Percentiles rank a stretch among this genome's conserved stretches.
phyloP scores from a whole-genome alignment of 2,329 filamentous ascomycete species.

The Pseudogymnoascus sp. region DNA sequence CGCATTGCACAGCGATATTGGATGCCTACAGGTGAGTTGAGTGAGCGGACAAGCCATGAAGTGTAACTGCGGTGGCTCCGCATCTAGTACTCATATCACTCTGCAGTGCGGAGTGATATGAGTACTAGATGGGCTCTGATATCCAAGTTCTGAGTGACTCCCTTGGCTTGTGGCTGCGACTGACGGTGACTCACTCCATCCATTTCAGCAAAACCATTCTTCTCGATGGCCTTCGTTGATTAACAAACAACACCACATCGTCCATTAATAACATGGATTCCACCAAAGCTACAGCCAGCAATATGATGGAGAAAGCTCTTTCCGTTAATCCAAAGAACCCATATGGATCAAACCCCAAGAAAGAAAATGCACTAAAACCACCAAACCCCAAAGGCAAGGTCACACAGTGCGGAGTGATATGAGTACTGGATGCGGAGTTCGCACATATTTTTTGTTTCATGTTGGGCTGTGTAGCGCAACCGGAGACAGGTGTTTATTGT shows the following conservation, averaged over 20 bases:
- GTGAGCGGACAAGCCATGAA: neutral
- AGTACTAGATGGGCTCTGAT: neutral
- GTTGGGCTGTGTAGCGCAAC: neutral
- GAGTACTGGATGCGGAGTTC: too few relatives aligned
- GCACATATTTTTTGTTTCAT: neutral
- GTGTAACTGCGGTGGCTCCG: neutral
- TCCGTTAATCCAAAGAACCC: conserved; percentile 40
- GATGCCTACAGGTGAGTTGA: neutral
- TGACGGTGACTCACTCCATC: neutral
- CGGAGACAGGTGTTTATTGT: neutral
- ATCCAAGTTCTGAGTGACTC: neutral
- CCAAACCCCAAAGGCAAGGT: conserved; percentile 26
- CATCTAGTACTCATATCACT: neutral
- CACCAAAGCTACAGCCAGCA: neutral
- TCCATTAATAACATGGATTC: neutral
- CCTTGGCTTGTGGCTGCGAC: neutral
- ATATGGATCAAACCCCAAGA: conserved; percentile 44
- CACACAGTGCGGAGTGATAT: too few relatives aligned
- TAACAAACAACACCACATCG: neutral
- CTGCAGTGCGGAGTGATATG: neutral
- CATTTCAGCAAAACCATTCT: neutral
- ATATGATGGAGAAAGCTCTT: neutral
- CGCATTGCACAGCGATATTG: neutral
- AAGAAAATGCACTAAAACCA: conserved; percentile 33
- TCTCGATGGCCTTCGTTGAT: neutral